These are phyloP conservation scores for Sclerotinia borealis DNA, from an alignment of 2,329 filamentous ascomycete genomes.

Conservation along the genomic window DNA sequence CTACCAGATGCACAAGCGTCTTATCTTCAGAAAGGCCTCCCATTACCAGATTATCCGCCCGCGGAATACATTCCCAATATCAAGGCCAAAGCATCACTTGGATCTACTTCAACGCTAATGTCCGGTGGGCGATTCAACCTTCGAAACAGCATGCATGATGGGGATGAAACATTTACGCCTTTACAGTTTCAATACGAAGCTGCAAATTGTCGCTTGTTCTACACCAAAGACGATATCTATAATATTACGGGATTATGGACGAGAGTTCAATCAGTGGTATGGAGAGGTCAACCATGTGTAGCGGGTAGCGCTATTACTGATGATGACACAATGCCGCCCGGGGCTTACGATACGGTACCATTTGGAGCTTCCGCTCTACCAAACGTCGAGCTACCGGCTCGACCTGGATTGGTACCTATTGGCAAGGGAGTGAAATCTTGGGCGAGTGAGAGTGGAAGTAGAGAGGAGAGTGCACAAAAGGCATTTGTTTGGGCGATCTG, in stretches of 20 bases:
- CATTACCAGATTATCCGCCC: slow-evolving; percentile 19
- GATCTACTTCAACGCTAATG: background rate
- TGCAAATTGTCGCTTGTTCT: slow-evolving; percentile 56
- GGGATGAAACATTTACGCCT: slow-evolving; percentile 33
- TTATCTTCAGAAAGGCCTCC: background rate
- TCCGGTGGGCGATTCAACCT: slow-evolving; percentile 23
- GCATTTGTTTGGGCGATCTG: slow-evolving; percentile 6
- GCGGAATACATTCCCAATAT: slow-evolving; percentile 35
- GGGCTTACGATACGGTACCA: slow-evolving; percentile 6
- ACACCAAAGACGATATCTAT: slow-evolving; percentile 39
- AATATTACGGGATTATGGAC: slow-evolving; percentile 44
- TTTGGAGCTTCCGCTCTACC: background rate
- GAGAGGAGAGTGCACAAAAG: slow-evolving; percentile 6
- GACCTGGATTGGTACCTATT: slow-evolving; percentile 2
- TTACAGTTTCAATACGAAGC: slow-evolving; percentile 56
- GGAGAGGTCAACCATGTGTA: slow-evolving; percentile 36
- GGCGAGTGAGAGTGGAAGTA: slow-evolving; percentile 4
- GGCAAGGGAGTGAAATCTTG: background rate
- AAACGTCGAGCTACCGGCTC: background rate
- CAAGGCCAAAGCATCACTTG: background rate
- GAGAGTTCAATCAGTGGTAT: slow-evolving; percentile 35
- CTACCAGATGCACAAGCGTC: background rate
- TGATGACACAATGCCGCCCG: background rate
- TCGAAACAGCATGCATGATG: slow-evolving; percentile 28
- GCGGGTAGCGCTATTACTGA: slow-evolving; percentile 14